Conservation (phyloP, 208 protist genomes). For the Acanthamoeba healyi region DNA sequence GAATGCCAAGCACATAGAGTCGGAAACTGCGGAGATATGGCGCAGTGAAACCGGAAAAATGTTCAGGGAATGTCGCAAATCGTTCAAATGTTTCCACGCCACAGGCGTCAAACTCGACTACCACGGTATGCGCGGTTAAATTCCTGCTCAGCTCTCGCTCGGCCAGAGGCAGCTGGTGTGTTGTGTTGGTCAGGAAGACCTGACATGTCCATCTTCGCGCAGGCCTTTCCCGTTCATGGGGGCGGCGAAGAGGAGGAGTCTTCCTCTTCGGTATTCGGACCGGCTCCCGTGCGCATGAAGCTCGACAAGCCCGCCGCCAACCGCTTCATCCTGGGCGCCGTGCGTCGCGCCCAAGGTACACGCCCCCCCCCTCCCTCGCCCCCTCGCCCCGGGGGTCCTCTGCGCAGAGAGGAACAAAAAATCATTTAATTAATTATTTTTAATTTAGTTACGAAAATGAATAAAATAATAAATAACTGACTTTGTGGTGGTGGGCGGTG, state of each 20-base stretch:
- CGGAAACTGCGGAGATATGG: too few relatives aligned
- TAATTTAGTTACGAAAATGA: not conserved
- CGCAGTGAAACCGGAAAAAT: too few relatives aligned
- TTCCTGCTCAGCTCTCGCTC: too few relatives aligned
- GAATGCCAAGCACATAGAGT: too few relatives aligned
- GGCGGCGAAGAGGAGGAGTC: not conserved
- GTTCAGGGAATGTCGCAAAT: too few relatives aligned
- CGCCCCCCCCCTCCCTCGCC: too few relatives aligned
- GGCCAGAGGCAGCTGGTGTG: too few relatives aligned
- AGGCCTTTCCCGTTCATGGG: not conserved
- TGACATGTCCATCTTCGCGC: not conserved
- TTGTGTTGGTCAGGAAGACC: not conserved
- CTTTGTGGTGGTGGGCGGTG: not conserved
- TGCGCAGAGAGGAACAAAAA: too few relatives aligned
- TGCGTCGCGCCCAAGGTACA: not conserved
- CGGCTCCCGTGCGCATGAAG: not conserved
- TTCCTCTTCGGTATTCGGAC: not conserved
- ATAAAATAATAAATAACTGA: not conserved
- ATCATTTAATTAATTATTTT: not conserved
- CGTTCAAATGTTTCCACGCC: too few relatives aligned
- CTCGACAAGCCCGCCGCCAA: conserved; percentile 31
- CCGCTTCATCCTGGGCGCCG: conserved; percentile 30
- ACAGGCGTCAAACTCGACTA: too few relatives aligned
- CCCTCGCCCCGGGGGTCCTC: too few relatives aligned
- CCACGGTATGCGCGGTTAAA: too few relatives aligned